These are phyloP conservation scores for Aspergillus sp. DNA, from an alignment of 2,329 filamentous ascomycete genomes.

Conservation along the genomic window DNA sequence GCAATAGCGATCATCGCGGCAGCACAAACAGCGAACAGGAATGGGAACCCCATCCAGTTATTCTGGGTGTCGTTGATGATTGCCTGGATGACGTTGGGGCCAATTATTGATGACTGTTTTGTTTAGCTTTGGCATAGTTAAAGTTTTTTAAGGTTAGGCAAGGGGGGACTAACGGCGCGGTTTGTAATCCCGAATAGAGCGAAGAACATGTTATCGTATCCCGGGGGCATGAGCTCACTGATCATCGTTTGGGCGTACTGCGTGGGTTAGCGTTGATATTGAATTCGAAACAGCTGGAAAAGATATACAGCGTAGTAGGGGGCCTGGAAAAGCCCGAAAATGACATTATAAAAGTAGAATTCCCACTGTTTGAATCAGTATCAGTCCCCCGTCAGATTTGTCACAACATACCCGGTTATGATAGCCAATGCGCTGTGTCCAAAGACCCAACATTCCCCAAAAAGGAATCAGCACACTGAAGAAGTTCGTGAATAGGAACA, in stretches of 20 bases:
- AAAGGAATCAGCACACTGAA: constrained; percentile 44
- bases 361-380: constrained; percentile 36
- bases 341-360: constrained; percentile 46
- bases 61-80: constrained; percentile 45
- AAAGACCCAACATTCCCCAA: constrained; percentile 45
- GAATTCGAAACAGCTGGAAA: neutral
- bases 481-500: constrained; percentile 45
- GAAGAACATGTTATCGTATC: constrained; percentile 49
- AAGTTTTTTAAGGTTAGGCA: neutral
- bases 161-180: constrained; percentile 36
- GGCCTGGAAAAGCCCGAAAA: constrained; percentile 45
- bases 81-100: constrained; percentile 45
- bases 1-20: constrained; percentile 40
- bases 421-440: constrained; percentile 41
- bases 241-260: constrained; percentile 48
- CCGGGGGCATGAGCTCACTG: constrained; percentile 43
- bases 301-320: constrained; percentile 42
- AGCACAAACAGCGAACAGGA: constrained; percentile 40
- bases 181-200: constrained; percentile 47
- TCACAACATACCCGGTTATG: constrained; percentile 31
- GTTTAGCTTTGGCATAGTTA: neutral
- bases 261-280: neutral
- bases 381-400: neutral
- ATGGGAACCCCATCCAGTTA: constrained; percentile 47
- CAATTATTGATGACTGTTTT: constrained; percentile 43